A percentile compares a stretch with the other conserved stretches of the same genome.
These are phyloP conservation scores for Eucalyptus rudis DNA, from an alignment of 345 rosid species.

Conservation along the genomic window DNA sequence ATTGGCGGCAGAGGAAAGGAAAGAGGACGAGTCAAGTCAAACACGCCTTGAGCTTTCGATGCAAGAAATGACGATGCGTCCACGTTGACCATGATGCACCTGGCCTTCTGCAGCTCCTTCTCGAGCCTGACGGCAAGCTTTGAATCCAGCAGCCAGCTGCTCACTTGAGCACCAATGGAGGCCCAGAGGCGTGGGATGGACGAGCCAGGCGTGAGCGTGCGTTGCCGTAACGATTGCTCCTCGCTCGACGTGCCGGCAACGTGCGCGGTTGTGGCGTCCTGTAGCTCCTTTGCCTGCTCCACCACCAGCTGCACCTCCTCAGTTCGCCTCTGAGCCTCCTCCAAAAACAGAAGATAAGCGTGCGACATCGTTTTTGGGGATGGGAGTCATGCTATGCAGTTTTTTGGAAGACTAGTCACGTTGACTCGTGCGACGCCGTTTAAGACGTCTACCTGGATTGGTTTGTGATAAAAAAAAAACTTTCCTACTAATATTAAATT, in stretches of 20 bases:
- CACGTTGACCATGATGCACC: neutral
- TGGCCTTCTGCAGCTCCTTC: conserved; percentile 34
- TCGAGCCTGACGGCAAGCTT: conserved; percentile 56
- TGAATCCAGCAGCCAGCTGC: conserved; percentile 13
- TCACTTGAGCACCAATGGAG: neutral
- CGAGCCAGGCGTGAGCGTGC: conserved; percentile 51
- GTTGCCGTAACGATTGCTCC: conserved; percentile 52
- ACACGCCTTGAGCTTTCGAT: too few relatives aligned
- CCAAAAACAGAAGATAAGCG: neutral
- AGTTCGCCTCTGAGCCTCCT: conserved; percentile 4
- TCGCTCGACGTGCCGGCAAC: conserved; percentile 39
- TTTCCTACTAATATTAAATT: neutral
- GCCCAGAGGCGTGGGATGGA: conserved; percentile 56
- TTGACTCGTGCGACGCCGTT: neutral
- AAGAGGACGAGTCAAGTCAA: neutral
- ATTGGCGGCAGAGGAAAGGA: neutral
- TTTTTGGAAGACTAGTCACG: neutral
- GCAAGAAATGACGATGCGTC: too few relatives aligned
- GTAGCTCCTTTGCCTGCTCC: conserved; percentile 64
- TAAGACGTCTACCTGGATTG: neutral
- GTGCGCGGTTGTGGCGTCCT: conserved; percentile 48
- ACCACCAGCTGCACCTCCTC: conserved; percentile 51
- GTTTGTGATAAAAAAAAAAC: too few relatives aligned
- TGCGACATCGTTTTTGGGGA: too few relatives aligned
- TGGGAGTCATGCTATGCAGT: too few relatives aligned